Conservation (phyloP, 179 eudicot species). For the Beta corolliflora region DNA sequence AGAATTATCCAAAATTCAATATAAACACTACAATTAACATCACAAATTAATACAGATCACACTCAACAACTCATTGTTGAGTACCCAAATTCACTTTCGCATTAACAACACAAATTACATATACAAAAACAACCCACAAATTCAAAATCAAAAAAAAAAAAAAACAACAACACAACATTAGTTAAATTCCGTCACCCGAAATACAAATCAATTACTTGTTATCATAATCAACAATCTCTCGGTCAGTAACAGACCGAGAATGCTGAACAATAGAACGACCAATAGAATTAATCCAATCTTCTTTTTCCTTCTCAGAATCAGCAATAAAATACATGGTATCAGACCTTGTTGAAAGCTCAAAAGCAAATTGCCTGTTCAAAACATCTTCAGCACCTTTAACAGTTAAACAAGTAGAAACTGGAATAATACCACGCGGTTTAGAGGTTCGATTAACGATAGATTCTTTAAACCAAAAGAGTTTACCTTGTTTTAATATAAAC, state of each 20-base stretch:
- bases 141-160: neutral
- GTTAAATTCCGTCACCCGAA: neutral
- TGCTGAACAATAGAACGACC: slow-evolving; percentile 91
- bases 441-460: slow-evolving; percentile 57
- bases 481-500: slow-evolving; percentile 86
- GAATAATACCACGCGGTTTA: slow-evolving; percentile 74
- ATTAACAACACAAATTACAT: slow-evolving; percentile 10
- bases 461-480: slow-evolving; percentile 92
- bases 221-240: slow-evolving; percentile 81
- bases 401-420: slow-evolving; percentile 70
- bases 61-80: neutral
- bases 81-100: neutral
- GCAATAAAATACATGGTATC: slow-evolving; percentile 89
- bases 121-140: slow-evolving; percentile 6
- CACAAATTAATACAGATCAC: neutral
- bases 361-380: slow-evolving; percentile 62
- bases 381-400: slow-evolving; percentile 94
- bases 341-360: slow-evolving; percentile 66
- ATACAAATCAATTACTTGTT: slow-evolving; percentile 27
- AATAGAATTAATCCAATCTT: slow-evolving; percentile 93
- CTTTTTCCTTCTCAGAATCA: slow-evolving; percentile 90
- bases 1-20: neutral
- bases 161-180: neutral
- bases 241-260: slow-evolving; percentile 70
- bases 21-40: neutral